These are phyloP conservation scores for Hyphopichia burtonii DNA, from an alignment of 1,139 yeast genomes.

Conservation along the genomic window DNA sequence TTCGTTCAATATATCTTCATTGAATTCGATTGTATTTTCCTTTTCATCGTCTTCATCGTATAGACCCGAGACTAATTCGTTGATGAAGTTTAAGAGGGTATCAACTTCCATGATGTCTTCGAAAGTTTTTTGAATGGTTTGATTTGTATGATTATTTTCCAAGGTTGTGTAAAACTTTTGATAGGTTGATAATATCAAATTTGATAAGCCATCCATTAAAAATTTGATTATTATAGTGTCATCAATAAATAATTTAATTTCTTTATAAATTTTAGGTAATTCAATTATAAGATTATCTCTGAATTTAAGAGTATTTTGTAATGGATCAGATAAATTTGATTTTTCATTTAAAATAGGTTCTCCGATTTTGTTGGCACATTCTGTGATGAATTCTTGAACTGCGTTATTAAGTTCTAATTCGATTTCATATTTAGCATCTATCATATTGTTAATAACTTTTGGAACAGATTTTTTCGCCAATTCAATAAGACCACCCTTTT, in stretches of 20 bases:
- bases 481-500: conserved; percentile 50
- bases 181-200: conserved; percentile 29
- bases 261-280: conserved; percentile 54
- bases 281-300: conserved; percentile 49
- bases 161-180: conserved; percentile 27
- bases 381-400: conserved; percentile 59
- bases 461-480: conserved; percentile 74
- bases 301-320: conserved; percentile 32
- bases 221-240: conserved; percentile 33
- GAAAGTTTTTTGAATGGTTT: conserved; percentile 18
- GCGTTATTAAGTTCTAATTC: conserved; percentile 70
- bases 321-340: conserved; percentile 21
- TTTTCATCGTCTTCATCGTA: conserved; percentile 17
- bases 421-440: conserved; percentile 79
- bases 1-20: conserved; percentile 25
- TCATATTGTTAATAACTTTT: conserved; percentile 78
- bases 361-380: conserved; percentile 36
- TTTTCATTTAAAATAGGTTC: conserved; percentile 28
- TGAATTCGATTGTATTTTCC: conserved; percentile 13
- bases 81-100: conserved; percentile 44
- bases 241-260: conserved; percentile 48
- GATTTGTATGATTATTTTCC: conserved; percentile 15
- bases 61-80: conserved; percentile 20
- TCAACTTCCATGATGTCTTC: conserved; percentile 58
- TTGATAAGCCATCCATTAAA: conserved; percentile 31